Conservation (phyloP, 352 stramenopile species). For the Phytophthora meadii region DNA sequence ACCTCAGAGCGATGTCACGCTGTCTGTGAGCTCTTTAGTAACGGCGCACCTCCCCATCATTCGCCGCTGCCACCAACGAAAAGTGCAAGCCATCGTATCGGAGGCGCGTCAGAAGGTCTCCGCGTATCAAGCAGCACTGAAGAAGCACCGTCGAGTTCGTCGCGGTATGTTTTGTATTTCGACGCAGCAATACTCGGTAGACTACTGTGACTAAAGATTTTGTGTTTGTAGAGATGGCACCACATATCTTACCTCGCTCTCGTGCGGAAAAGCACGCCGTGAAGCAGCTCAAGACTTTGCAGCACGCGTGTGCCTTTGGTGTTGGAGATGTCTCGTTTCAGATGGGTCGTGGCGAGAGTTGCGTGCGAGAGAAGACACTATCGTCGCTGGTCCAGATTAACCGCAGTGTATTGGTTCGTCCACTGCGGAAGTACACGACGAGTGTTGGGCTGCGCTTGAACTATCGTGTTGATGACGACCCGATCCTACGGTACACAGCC, state of each 20-base stretch:
- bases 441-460: slow-evolving; percentile 51
- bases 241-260: slow-evolving; percentile 16
- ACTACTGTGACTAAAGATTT: background rate
- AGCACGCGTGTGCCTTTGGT: background rate
- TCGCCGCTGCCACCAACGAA: slow-evolving; percentile 35
- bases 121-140: slow-evolving; percentile 27
- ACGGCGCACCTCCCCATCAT: slow-evolving; percentile 36
- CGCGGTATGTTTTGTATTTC: slow-evolving; percentile 8
- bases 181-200: slow-evolving; percentile 1
- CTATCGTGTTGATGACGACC: slow-evolving; percentile 65
- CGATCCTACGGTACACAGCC: slow-evolving; percentile 66
- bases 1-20: slow-evolving; percentile 38
- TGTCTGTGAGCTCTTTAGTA: slow-evolving; percentile 35
- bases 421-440: slow-evolving; percentile 38
- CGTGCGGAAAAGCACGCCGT: slow-evolving; percentile 17
- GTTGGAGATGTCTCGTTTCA: slow-evolving; percentile 18
- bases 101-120: slow-evolving; percentile 35
- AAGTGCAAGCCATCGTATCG: slow-evolving; percentile 36
- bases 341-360: slow-evolving; percentile 21
- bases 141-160: slow-evolving; percentile 7
- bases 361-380: slow-evolving; percentile 18
- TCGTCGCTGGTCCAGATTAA: slow-evolving; percentile 28
- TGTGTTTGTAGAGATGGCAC: background rate
- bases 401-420: slow-evolving; percentile 15
- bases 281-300: slow-evolving; percentile 14